Evolutionary conservation across 2,329 filamentous ascomycete species (phyloP), one percentile per base, ranked within the genome.

Genomic region (Fusarium virguliforme): DNA sequence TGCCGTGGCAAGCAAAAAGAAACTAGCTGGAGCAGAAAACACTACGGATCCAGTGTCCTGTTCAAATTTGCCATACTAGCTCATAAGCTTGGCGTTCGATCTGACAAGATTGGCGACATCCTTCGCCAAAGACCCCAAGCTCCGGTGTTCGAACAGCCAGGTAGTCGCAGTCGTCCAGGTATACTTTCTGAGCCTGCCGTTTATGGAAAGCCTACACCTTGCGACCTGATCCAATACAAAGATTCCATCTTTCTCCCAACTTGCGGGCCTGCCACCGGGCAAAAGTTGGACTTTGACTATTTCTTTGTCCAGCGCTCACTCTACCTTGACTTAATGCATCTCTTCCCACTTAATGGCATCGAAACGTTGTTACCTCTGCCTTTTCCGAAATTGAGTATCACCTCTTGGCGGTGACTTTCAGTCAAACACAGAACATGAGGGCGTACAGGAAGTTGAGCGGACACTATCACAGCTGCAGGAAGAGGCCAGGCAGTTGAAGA

Each of bases 31-130:
- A 38, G 15, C 60, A 18, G 50, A 51, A 41, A 50, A 34, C 60
- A n/a, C 15, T 26, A 30, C 56, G 3, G 53, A 63, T n/a, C 40
- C 48, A 35, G 32, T 34, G 57, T 38, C 32, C 41, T 63, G 32
- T 63, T 51, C 30, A 46, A 51, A 34, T 30, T 63, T 26, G 51
- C 53, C 9, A 53, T 43, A 24, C 53, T 63, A 28, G 53, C 60
- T 50, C 24, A 62, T 24, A 62, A 46, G 5, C 53, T 62, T 18
- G 60, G 60, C 37, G 56, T 40, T 28, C n/a, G 60, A 46, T 50
- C 60, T 24, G 41, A 38, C 32, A 32, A 50, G 60, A 62, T 62
- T 38, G 35, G 35, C 35, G 35, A 38, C 35, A 38, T 38, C 35
- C 35, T 38, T 38, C 35, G 35, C 35, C 35, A 38, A 38, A 38